Conservation (phyloP, 2,329 filamentous ascomycete species). For the Cryphonectria carpinicola region DNA sequence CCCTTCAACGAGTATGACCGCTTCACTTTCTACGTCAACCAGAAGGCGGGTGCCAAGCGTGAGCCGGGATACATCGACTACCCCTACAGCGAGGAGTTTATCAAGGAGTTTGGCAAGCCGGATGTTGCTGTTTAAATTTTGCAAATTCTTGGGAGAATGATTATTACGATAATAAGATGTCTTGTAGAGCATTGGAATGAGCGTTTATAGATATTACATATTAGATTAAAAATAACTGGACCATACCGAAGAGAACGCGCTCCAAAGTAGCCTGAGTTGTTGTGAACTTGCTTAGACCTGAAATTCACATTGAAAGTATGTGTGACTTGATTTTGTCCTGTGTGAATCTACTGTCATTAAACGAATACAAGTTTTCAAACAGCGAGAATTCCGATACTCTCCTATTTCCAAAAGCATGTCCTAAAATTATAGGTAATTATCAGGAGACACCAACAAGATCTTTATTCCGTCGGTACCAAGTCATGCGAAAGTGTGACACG, state of each 20-base stretch:
- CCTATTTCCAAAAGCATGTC: no score
- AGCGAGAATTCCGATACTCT: no score
- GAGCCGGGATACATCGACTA: conserved; percentile 33
- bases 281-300: no score
- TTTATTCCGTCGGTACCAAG: no score
- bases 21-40: conserved; percentile 36
- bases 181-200: neutral
- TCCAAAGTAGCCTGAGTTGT: no score
- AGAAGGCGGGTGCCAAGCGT: conserved; percentile 28
- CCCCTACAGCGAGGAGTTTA: conserved; percentile 34
- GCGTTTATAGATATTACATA: neutral
- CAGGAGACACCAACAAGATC: no score
- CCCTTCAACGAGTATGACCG: conserved; percentile 36
- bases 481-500: neutral
- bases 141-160: neutral
- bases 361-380: no score
- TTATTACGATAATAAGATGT: neutral
- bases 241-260: neutral
- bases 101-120: conserved; percentile 30
- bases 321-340: no score
- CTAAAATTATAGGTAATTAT: no score
- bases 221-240: neutral
- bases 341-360: no score
- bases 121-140: conserved; percentile 22
- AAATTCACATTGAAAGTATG: no score